phyloP scores from a whole-genome alignment of 2,329 filamentous ascomycete species.

The Talaromyces rugulosus region DNA sequence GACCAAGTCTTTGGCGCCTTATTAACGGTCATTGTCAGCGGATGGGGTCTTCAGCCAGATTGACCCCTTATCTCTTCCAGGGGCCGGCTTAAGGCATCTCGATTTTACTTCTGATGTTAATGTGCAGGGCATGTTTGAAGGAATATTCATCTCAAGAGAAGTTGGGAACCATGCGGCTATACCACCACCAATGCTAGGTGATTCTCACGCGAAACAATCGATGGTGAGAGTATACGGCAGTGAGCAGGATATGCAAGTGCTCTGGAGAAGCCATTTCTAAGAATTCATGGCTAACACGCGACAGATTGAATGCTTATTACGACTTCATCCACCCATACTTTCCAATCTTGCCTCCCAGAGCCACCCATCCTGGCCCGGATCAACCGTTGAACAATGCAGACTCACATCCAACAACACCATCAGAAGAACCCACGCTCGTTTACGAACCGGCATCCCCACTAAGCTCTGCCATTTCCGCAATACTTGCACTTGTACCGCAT shows the following conservation, averaged over 20 bases:
- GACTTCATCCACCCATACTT: conserved; percentile 45
- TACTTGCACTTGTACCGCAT: conserved; percentile 41
- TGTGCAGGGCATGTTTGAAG: conserved; percentile 35
- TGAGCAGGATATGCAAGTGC: conserved; percentile 37
- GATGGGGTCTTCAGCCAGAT: conserved; percentile 38
- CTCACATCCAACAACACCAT: conserved; percentile 26
- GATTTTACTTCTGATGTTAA: conserved; percentile 28
- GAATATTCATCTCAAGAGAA: conserved; percentile 27
- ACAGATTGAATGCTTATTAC: conserved; percentile 44
- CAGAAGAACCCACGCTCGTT: conserved; percentile 26
- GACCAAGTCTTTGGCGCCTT: neutral
- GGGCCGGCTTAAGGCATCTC: conserved; percentile 36
- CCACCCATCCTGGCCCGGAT: conserved; percentile 25
- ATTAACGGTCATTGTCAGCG: conserved; percentile 21
- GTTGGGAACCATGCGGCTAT: conserved; percentile 21
- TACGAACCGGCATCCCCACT: conserved; percentile 41
- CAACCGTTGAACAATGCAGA: conserved; percentile 29
- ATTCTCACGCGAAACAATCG: conserved; percentile 19
- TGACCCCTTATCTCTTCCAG: conserved; percentile 36
- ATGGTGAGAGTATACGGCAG: conserved; percentile 37
- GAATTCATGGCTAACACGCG: neutral
- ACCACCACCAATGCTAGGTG: conserved; percentile 22
- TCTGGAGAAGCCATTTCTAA: neutral
- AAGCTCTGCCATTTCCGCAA: conserved; percentile 40
- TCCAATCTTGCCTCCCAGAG: conserved; percentile 40